These are phyloP conservation scores for Penicillium paneum DNA, from an alignment of 2,329 filamentous ascomycete species.

Conservation along the genomic window DNA sequence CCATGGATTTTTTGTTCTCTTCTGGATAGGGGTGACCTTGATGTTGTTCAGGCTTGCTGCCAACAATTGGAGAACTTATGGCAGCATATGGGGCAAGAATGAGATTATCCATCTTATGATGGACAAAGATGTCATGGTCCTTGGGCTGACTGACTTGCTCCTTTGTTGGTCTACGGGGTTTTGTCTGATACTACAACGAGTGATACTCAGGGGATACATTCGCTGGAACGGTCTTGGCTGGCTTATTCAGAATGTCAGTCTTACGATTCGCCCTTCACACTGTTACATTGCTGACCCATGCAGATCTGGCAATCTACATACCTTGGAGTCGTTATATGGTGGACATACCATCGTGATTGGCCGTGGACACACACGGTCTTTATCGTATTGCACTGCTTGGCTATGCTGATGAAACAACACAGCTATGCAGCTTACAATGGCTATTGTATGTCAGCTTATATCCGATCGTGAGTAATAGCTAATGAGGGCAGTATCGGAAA, in stretches of 20 bases:
- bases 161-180: conserved; percentile 66
- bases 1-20: conserved; percentile 75
- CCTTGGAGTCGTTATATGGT: conserved; percentile 59
- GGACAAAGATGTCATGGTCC: conserved; percentile 49
- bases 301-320: conserved; percentile 67
- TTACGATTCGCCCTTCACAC: not conserved
- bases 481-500: conserved; percentile 50
- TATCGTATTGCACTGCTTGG: conserved; percentile 65
- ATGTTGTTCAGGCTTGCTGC: conserved; percentile 65
- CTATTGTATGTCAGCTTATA: conserved; percentile 45
- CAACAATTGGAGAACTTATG: conserved; percentile 66
- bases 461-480: not conserved
- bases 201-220: conserved; percentile 58
- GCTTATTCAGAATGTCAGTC: conserved; percentile 65
- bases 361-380: conserved; percentile 80
- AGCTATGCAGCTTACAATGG: conserved; percentile 74
- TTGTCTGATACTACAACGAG: conserved; percentile 62
- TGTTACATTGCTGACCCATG: not conserved
- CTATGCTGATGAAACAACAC: conserved; percentile 78
- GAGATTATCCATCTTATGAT: conserved; percentile 71
- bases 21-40: conserved; percentile 63
- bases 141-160: conserved; percentile 62
- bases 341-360: conserved; percentile 70
- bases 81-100: conserved; percentile 65
- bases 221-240: conserved; percentile 68